These are phyloP conservation scores for Botryotinia convoluta DNA, from an alignment of 2,329 filamentous ascomycete species.

Conservation along the genomic window DNA sequence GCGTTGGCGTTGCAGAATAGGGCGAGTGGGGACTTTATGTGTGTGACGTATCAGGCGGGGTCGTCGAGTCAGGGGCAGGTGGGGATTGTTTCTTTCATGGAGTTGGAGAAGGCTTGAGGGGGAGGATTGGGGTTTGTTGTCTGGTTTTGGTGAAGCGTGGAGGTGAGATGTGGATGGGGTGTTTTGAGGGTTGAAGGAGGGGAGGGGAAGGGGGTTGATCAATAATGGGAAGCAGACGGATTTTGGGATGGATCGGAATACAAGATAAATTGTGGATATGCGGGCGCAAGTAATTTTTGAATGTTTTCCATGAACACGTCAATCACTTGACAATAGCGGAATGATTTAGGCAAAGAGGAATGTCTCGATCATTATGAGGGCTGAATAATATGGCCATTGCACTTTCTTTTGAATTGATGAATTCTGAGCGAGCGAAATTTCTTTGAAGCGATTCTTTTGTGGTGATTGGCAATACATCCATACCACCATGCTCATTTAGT, in stretches of 20 bases:
- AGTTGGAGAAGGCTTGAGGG: background rate
- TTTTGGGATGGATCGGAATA: background rate
- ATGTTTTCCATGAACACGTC: background rate
- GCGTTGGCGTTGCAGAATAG: background rate
- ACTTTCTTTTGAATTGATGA: background rate
- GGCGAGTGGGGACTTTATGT: background rate
- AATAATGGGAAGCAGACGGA: background rate
- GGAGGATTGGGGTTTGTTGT: rapidly evolving
- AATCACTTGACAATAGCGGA: background rate
- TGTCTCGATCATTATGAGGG: background rate
- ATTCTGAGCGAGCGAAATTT: background rate
- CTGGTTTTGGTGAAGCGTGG: no score
- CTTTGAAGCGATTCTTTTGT: background rate
- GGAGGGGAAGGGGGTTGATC: background rate
- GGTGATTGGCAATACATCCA: background rate
- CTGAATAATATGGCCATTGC: background rate
- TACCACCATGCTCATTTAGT: background rate
- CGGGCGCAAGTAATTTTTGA: background rate
- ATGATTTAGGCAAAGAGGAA: background rate
- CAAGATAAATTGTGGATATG: background rate
- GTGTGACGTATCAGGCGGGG: background rate
- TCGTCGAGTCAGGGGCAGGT: background rate
- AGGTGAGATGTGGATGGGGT: no score
- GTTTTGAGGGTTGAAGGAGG: background rate
- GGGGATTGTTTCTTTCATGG: background rate